A percentile compares a stretch with the other conserved stretches of the same genome.
Evolutionary conservation across 2,329 filamentous ascomycete species (phyloP).

Genomic region (Harringtonia aguacate): DNA sequence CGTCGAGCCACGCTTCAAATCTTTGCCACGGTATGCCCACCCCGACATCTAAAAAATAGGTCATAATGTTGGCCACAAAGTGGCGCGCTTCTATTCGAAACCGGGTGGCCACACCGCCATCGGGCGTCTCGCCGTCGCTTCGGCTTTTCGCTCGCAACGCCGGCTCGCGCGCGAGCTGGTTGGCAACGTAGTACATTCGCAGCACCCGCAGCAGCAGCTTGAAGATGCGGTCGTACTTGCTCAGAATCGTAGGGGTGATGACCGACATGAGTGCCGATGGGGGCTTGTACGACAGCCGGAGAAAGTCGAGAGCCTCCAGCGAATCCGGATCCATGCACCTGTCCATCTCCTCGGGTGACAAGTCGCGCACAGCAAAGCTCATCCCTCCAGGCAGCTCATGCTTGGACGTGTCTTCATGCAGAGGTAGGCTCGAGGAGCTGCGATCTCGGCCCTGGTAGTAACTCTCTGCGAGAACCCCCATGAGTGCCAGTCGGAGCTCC

Average conservation of each 20-base stretch:
- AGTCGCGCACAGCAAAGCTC: slow-evolving; percentile 75
- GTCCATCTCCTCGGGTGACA: slow-evolving; percentile 68
- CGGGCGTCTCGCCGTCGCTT: slow-evolving; percentile 2
- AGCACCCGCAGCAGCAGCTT: slow-evolving; percentile 65
- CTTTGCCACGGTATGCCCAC: slow-evolving; percentile 62
- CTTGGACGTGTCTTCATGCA: slow-evolving; percentile 9
- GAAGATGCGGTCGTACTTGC: slow-evolving; percentile 81
- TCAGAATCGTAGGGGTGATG: slow-evolving; percentile 58
- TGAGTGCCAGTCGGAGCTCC: slow-evolving; percentile 79
- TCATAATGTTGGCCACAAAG: slow-evolving; percentile 61
- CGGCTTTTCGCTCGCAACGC: slow-evolving; percentile 4
- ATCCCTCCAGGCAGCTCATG: slow-evolving; percentile 53
- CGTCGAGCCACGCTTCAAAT: slow-evolving; percentile 56
- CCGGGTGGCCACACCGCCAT: slow-evolving; percentile 24
- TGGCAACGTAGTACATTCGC: slow-evolving; percentile 68
- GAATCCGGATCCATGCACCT: slow-evolving; percentile 73
- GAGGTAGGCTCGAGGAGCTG: background rate
- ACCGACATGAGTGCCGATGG: slow-evolving; percentile 61
- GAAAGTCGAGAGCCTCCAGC: slow-evolving; percentile 84
- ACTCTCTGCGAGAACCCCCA: slow-evolving; percentile 72
- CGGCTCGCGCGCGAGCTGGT: slow-evolving; percentile 49
- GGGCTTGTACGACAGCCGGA: slow-evolving; percentile 75
- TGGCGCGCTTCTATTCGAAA: slow-evolving; percentile 72
- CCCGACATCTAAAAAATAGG: slow-evolving; percentile 72
- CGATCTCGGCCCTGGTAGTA: slow-evolving; percentile 29